Percentiles rank a stretch among this genome's conserved stretches.
These are phyloP conservation scores for Ceratobasidium papillatum DNA, from an alignment of 1,284 basidiomycete genomes.

Conservation along the genomic window DNA sequence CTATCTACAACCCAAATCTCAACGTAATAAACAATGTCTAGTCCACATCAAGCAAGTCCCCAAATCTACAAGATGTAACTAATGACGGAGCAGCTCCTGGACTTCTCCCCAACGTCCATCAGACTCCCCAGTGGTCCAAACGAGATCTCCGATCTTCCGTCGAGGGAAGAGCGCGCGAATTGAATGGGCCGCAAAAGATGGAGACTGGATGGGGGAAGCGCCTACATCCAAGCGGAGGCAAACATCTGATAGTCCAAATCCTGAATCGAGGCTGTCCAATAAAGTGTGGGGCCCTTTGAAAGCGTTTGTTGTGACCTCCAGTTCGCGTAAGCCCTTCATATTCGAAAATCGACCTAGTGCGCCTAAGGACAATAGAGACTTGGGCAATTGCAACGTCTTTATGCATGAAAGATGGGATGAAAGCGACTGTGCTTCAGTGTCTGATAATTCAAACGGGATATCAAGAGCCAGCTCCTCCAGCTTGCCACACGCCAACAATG, in stretches of 20 bases:
- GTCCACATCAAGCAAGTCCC: neutral
- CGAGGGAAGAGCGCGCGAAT: neutral
- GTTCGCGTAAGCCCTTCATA: conserved; percentile 5
- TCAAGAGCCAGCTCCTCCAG: neutral
- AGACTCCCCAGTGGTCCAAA: neutral
- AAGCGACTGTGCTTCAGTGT: neutral
- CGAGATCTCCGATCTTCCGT: neutral
- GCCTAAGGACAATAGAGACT: neutral
- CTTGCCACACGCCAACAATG: neutral
- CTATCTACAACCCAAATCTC: neutral
- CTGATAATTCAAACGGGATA: neutral
- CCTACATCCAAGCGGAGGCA: neutral
- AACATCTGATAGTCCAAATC: neutral
- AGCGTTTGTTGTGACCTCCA: conserved; percentile 5
- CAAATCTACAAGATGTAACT: conserved; percentile 10
- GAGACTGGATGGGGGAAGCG: neutral
- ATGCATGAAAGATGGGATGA: neutral
- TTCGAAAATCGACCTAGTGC: neutral
- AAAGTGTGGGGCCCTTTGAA: neutral
- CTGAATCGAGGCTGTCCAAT: neutral
- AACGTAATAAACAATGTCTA: neutral
- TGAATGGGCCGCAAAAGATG: neutral
- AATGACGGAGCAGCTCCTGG: neutral
- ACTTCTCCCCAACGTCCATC: neutral
- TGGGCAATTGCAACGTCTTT: neutral